Evolutionary conservation across 2,329 filamentous ascomycete species (phyloP).

Genomic region (Botrytis porri): DNA sequence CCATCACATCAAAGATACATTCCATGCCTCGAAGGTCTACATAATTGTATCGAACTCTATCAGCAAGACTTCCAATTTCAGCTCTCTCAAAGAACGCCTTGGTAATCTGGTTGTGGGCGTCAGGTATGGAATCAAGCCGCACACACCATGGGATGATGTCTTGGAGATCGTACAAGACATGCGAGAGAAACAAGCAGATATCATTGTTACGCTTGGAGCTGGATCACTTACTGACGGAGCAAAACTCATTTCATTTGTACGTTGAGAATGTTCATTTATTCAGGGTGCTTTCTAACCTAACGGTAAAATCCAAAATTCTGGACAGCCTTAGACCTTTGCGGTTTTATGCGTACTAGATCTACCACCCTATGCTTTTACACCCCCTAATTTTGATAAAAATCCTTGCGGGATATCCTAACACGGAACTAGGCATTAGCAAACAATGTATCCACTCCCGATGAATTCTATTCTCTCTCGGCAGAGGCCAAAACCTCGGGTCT

Average conservation of each 20-base stretch:
- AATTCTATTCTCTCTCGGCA: slow-evolving; percentile 22
- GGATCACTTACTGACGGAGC: slow-evolving; percentile 38
- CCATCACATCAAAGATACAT: slow-evolving; percentile 35
- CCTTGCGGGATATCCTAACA: not conserved
- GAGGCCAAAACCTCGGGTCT: slow-evolving; percentile 20
- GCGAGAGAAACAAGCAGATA: slow-evolving; percentile 30
- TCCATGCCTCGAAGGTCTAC: slow-evolving; percentile 33
- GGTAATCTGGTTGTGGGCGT: slow-evolving; percentile 34
- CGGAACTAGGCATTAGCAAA: slow-evolving; percentile 30
- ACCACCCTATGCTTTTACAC: too few species aligned
- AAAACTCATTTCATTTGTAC: slow-evolving; percentile 35
- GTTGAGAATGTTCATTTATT: slow-evolving; percentile 15
- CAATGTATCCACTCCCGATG: slow-evolving; percentile 24
- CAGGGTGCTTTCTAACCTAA: not conserved
- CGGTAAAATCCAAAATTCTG: not conserved
- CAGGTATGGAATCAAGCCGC: slow-evolving; percentile 36
- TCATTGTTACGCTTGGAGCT: slow-evolving; percentile 39
- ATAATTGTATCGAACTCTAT: slow-evolving; percentile 39
- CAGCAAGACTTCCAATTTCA: slow-evolving; percentile 36
- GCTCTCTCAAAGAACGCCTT: slow-evolving; percentile 30
- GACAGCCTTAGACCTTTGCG: not conserved
- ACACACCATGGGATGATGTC: slow-evolving; percentile 38
- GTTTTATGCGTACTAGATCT: not conserved
- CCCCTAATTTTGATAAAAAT: not conserved
- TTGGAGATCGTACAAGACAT: slow-evolving; percentile 35